Base-by-base conservation (phyloP, 78 protist genomes). In the Chrysochromulina tobinii region DNA sequence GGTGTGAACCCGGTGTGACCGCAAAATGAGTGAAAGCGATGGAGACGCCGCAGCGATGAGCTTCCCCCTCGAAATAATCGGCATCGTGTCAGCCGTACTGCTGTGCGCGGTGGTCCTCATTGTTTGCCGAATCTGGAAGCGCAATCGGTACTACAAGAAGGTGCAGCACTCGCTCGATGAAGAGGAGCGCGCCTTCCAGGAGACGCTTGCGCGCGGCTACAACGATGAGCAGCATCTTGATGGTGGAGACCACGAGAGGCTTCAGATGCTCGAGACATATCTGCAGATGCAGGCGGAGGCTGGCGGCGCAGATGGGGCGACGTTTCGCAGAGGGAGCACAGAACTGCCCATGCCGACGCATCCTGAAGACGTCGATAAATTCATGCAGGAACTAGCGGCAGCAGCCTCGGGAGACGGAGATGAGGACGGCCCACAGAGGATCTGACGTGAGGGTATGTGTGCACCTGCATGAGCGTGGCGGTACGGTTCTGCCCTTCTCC, bases 181-280 rank as follows among this genome's bases (percentile, higher is more conserved):
- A 23, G 83, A 75, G 23, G 83, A 75, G 57, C 27, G 38, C 14
- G 83, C 83, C 23, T 75, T 75, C 57, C 83, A 75, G 57, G 83
- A 75, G 57, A 75, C 83, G 25, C 57, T 75, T 12, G 83, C 83
- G 11, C 55, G 83, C 57, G 50, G 7, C 11, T 75, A 17, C 83
- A 9, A 18, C 2, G 83, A 75, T 3, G 83, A 27, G 59, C 1
- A 2, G 25, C 58, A 75, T 54, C 57, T 75, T 7, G 83, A 75
- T 18, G 58, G 5, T 2, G 57, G 11, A 6, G 83, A 75, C 3
- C 8, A 75, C 6, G 83, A 8, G 21, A 75, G 50, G 57, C 83
- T 75, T 11, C 18, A 27, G 57, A 75, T 75, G 83, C 57, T 75
- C 23, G 83, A 75, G 58, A 50, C 27, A 12, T 75, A 75, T 23